Percentiles rank a stretch among this genome's conserved stretches.
These are phyloP conservation scores for Colletotrichum sp. DNA, from an alignment of 2,329 filamentous ascomycete genomes.

Conservation along the genomic window DNA sequence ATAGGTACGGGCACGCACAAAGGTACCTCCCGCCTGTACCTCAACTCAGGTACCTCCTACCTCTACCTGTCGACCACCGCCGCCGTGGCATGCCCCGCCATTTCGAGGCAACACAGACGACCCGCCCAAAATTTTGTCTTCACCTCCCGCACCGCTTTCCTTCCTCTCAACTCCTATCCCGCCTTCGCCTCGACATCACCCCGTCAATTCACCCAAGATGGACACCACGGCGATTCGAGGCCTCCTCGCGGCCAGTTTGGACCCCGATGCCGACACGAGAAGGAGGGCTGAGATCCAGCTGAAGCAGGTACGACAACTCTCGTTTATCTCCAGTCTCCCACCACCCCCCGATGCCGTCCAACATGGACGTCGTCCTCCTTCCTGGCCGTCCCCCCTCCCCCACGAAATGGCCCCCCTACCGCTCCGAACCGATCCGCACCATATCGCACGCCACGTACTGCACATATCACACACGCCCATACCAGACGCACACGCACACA, in stretches of 20 bases:
- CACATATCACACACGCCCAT: slow-evolving; percentile 4
- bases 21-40: neutral
- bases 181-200: slow-evolving; percentile 22
- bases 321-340: neutral
- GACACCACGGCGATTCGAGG: slow-evolving; percentile 76
- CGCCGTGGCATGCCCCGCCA: slow-evolving; percentile 23
- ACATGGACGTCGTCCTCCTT: neutral
- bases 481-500: neutral
- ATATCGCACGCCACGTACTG: neutral
- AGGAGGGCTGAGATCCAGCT: slow-evolving; percentile 80
- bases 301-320: slow-evolving; percentile 69
- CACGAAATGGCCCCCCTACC: slow-evolving; percentile 17
- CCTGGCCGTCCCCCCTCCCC: slow-evolving; percentile 5
- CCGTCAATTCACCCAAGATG: slow-evolving; percentile 54
- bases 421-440: slow-evolving; percentile 17
- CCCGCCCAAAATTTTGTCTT: slow-evolving; percentile 26
- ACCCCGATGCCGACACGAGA: slow-evolving; percentile 75
- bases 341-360: neutral
- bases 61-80: neutral
- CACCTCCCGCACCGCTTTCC: slow-evolving; percentile 21
- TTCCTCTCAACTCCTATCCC: slow-evolving; percentile 23
- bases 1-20: neutral
- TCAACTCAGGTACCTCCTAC: neutral
- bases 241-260: slow-evolving; percentile 79
- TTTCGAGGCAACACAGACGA: slow-evolving; percentile 22